Percentiles rank a stretch among this genome's conserved stretches.
Conservation (phyloP, 495 filamentous ascomycete genomes). For the Neurospora sp. region DNA sequence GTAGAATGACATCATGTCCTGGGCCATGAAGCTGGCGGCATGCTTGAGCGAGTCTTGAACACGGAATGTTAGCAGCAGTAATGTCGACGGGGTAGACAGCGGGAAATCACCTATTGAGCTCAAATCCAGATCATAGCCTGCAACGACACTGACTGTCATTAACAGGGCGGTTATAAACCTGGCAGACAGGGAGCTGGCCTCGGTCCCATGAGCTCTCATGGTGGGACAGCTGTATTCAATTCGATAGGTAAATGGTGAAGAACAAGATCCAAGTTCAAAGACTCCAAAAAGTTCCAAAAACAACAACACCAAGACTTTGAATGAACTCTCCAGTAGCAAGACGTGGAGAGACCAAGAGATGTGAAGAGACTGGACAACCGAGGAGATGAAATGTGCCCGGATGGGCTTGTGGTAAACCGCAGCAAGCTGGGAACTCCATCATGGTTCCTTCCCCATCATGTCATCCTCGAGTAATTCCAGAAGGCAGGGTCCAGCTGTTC, state of each 20-base stretch:
- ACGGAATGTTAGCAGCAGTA: background rate
- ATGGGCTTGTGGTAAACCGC: background rate
- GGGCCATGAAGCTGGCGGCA: slow-evolving; percentile 46
- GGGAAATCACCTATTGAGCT: slow-evolving; percentile 17
- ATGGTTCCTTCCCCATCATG: background rate
- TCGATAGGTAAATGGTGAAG: background rate
- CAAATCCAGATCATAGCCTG: slow-evolving; percentile 21
- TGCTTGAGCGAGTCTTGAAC: slow-evolving; percentile 53
- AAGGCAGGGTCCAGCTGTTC: background rate
- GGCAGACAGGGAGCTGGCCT: background rate
- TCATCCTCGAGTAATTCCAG: background rate
- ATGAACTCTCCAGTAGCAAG: background rate
- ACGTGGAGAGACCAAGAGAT: background rate
- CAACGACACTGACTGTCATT: slow-evolving; percentile 1
- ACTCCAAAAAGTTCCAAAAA: background rate
- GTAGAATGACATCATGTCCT: slow-evolving; percentile 64
- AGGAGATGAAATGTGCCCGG: background rate
- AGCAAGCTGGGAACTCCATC: background rate
- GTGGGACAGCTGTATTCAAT: background rate
- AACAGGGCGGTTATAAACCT: slow-evolving; percentile 5
- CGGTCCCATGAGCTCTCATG: slow-evolving; percentile 2
- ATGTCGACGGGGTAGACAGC: background rate
- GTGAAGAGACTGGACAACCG: background rate
- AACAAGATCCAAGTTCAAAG: background rate
- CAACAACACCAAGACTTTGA: background rate